Evolutionary conservation across 441 rosid species (phyloP), one percentile per base, ranked within the genome.

Genomic region (Hura crepitans): DNA sequence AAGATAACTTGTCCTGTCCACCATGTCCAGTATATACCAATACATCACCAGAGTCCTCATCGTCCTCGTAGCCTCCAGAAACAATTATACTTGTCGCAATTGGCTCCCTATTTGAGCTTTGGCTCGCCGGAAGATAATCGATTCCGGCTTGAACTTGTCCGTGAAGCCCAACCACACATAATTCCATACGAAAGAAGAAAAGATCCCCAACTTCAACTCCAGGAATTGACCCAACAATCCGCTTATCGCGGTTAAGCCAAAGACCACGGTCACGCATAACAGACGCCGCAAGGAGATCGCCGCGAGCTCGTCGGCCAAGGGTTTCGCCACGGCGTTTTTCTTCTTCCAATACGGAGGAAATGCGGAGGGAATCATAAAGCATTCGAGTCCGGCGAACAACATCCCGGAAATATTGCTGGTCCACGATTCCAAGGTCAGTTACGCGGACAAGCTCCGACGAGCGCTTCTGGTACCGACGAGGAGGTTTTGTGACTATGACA

Each of bases 11-110:
- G 50, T 87, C 96, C 68, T 92, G 96, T 28, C 96, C 97, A n/a
- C 96, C 99, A 22, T 89, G 97, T 15, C 99, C 97, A 0, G 97
- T 83, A 70, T 94, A 94, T 12, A 85, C 68, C 20, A 94, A 53
- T 46, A 79, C 78, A 57, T 92, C 90, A 2, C 97, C 96, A 6
- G 79, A 66, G 43, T 92, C 99, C 74, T 87, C 89, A 35, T 92
- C 97, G 17, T 92, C 96, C 83, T 92, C 97, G 5, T 92, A 94
- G 8, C 96, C 94, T 27, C 97, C 97, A 0, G 97, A 92, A 68
- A 87, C 90, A 7, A 94, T 80, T 43, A 90, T 79, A 56, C 97
- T 86, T 0, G 97, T 92, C 0, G 97, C 99, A 23, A 94, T 86
- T 2, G 97, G 92, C 83, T 94, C 89, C 1, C 91, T 81, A 39